Evolutionary conservation across 2,329 filamentous ascomycete genomes (phyloP), one percentile per base, ranked within the genome.

Genomic region (Aspergillus novoparasiticus): DNA sequence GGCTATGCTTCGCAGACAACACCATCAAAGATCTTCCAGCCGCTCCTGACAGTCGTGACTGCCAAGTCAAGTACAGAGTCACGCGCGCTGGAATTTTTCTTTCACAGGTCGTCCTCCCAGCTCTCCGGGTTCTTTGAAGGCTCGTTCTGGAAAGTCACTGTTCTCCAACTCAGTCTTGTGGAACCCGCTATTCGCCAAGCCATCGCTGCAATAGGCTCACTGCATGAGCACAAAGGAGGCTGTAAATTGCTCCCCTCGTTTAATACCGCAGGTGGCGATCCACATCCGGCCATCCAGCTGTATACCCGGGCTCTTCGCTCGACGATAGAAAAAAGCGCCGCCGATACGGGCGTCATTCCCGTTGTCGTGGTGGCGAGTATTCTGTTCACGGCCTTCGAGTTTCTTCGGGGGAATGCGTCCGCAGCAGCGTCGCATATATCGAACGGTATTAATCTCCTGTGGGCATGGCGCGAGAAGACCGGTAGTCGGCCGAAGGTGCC

Each of bases 81-180:
- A 10, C 61, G 56, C 11, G 67, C 67, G 6, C 60, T 70, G 19
- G 66, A 82, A 21, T 80, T 82, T 69, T 80, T 80, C 54, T 84
- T 84, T 10, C 76, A 83, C 30, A 85, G 86, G 50, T 89, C 89
- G 0, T 86, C 87, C 1, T 84, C 78, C 54, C 87, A 89, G 69
- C 78, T 90, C 8, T 89, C 88, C 0, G 88, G 89, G 14, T 90
- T 88, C 72, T 90, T 90, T 64, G 86, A 90, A 71, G 85, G 84
- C 23, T 80, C 83, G 1, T 90, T 90, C 71, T 91, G 88, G 88
- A 87, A 83, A 0, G 80, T 83, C 50, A 83, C 84, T 39, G 87
- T 90, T 1, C 74, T 90, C 11, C 85, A 87, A 68, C 87, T 88
- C 72, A 89, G 87, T 58, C 86, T 90, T 66, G 80, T 82, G 0